phyloP scores from a whole-genome alignment of 2,329 filamentous ascomycete genomes.

The Talaromyces sp. region DNA sequence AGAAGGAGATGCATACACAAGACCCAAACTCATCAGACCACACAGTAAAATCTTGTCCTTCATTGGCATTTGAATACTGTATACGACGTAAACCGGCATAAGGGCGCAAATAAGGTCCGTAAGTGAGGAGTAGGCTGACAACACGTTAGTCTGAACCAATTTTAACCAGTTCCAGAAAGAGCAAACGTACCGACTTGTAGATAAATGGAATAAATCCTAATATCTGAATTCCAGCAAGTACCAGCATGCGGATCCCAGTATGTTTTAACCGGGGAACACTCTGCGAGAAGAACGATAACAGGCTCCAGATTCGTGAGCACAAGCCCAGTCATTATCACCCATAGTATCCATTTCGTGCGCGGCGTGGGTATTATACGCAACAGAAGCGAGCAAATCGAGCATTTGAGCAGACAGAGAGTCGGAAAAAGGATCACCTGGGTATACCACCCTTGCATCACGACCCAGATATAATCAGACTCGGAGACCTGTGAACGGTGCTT shows the following conservation, averaged over 20 bases:
- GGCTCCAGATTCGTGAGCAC: slow-evolving; percentile 2
- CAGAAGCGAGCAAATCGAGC: background rate
- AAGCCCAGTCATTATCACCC: background rate
- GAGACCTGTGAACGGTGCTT: background rate
- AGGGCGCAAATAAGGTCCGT: background rate
- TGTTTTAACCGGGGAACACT: background rate
- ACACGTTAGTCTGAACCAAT: background rate
- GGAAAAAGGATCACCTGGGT: background rate
- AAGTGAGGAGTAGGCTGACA: background rate
- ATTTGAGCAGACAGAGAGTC: background rate
- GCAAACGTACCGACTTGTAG: background rate
- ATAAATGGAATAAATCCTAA: background rate
- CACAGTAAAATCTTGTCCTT: background rate
- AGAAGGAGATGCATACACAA: background rate
- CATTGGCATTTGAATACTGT: background rate
- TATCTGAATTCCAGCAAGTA: background rate
- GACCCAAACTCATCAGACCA: background rate
- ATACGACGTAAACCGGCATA: background rate
- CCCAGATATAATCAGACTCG: background rate
- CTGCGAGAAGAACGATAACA: background rate
- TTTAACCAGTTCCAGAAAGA: background rate
- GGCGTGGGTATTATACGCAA: background rate
- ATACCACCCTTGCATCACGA: background rate
- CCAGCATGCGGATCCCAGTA: background rate
- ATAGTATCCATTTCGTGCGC: background rate